Conservation (phyloP, 345 rosid genomes). For the Bretschneidera sinensis region DNA sequence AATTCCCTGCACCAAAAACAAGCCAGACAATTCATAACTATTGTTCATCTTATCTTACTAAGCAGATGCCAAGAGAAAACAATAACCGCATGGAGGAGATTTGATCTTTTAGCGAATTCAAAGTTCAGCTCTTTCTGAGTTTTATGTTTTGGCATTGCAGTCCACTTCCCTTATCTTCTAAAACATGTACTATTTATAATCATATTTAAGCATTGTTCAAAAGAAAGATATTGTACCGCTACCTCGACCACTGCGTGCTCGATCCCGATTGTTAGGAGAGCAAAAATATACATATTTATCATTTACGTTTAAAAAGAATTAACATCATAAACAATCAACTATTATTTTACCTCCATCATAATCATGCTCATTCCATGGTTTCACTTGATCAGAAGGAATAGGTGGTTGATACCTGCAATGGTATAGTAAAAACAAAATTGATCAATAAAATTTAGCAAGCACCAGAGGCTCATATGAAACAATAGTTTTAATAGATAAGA, state of each 20-base stretch:
- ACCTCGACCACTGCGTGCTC: slow-evolving; percentile 32
- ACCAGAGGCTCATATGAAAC: neutral
- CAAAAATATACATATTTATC: neutral
- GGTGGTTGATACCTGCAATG: slow-evolving; percentile 32
- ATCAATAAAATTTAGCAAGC: neutral
- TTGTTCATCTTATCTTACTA: neutral
- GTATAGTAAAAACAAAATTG: too few species aligned
- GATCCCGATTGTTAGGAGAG: slow-evolving; percentile 19
- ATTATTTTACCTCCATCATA: slow-evolving; percentile 21
- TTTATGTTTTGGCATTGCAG: too few species aligned
- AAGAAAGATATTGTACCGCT: neutral
- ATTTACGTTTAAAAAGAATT: neutral
- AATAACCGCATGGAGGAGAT: too few species aligned
- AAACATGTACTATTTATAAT: too few species aligned
- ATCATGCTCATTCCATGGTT: slow-evolving; percentile 30
- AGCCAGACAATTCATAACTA: neutral
- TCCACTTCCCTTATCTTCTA: neutral
- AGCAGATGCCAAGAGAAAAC: too few species aligned
- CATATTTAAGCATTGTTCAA: neutral
- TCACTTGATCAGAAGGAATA: slow-evolving; percentile 30
- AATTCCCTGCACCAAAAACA: slow-evolving; percentile 9
- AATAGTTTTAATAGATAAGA: neutral
- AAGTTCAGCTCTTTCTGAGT: too few species aligned
- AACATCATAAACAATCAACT: neutral
- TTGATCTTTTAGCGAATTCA: too few species aligned